Evolutionary conservation across 257 asterid species (phyloP), one percentile per base, ranked within the genome.

Genomic region (Mitragyna speciosa): DNA sequence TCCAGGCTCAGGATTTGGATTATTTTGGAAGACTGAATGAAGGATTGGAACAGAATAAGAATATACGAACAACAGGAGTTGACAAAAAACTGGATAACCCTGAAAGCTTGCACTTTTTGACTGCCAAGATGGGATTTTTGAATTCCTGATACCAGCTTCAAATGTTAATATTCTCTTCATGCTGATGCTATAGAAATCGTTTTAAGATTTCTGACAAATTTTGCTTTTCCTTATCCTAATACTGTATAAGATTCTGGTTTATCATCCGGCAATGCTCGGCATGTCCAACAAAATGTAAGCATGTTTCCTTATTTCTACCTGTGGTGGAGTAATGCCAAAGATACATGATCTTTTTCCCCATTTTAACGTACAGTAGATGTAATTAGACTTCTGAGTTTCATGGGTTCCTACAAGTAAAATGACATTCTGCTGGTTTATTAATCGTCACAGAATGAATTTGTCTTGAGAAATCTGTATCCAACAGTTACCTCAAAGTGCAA

Each of bases 91-190:
- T 28, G 63, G 87, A 80, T 70, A 71, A 71, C 70, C 81, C 83
- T 20, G 78, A 82, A 26, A 84, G 79, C 51, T 77, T 90, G 72
- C 90, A 90, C 51, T 78, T 59, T 84, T 79, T 86, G 73, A 80
- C 90, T 72, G 83, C 81, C 72, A 77, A 85, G 80, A 71, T 92
- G 84, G 91, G 82, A 61, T 84, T 59, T 81, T 79, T 87, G 24
- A 80, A 74, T 66, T 80, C 79, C 24, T 72, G 26, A 82, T 48
- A 15, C 31, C 81, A 45, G 66, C 66, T 28, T 65, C 30, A 45
- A 74, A 59, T 39, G 61, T 78, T 71, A 28, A 14, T 63, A 73
- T 63, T 4, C 52, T 12, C 17, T 20, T 4, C 52, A 15, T 70
- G n/a, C 51, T 64, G 24, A 66, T 66, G 71, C 45, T 63, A 11